phyloP scores from a whole-genome alignment of 768 basidiomycete genomes.

The Termitomyces bulborhizus region DNA sequence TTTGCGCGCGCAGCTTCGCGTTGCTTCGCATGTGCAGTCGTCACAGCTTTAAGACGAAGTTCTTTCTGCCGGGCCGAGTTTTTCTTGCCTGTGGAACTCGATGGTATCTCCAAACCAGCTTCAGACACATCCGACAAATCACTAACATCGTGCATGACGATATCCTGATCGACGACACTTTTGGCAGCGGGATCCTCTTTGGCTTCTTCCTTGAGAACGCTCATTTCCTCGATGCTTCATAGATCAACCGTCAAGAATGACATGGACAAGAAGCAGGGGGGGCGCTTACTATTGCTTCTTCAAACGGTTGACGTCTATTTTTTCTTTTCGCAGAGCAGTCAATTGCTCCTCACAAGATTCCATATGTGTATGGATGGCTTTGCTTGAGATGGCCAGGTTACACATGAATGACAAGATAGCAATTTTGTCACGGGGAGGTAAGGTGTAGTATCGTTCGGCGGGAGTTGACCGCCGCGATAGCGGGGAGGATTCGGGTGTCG shows the following conservation, averaged over 20 bases:
- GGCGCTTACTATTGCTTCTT: constrained; percentile 79
- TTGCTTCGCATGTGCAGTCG: constrained; percentile 68
- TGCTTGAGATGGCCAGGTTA: constrained; percentile 86
- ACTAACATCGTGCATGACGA: constrained; percentile 57
- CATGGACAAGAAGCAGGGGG: not conserved
- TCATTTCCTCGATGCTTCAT: constrained; percentile 69
- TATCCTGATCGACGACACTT: constrained; percentile 51
- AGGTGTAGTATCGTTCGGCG: constrained; percentile 61
- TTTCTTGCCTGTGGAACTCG: constrained; percentile 37
- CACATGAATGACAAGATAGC: constrained; percentile 84
- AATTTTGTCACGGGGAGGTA: constrained; percentile 77
- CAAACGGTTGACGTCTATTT: constrained; percentile 89
- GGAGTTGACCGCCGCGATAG: constrained; percentile 46
- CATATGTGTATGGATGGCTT: constrained; percentile 82
- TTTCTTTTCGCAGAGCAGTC: constrained; percentile 90
- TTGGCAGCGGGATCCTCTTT: constrained; percentile 42
- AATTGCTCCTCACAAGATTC: constrained; percentile 86
- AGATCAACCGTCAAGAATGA: constrained; percentile 7
- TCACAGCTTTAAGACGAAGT: constrained; percentile 45
- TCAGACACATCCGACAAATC: constrained; percentile 74
- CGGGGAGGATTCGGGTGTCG: constrained; percentile 37
- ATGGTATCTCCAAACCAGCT: constrained; percentile 53
- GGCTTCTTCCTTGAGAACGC: constrained; percentile 47
- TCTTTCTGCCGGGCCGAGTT: constrained; percentile 44
- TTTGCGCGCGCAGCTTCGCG: constrained; percentile 75